phyloP scores from a whole-genome alignment of 208 protist species.

The Angomonas ambiguus region DNA sequence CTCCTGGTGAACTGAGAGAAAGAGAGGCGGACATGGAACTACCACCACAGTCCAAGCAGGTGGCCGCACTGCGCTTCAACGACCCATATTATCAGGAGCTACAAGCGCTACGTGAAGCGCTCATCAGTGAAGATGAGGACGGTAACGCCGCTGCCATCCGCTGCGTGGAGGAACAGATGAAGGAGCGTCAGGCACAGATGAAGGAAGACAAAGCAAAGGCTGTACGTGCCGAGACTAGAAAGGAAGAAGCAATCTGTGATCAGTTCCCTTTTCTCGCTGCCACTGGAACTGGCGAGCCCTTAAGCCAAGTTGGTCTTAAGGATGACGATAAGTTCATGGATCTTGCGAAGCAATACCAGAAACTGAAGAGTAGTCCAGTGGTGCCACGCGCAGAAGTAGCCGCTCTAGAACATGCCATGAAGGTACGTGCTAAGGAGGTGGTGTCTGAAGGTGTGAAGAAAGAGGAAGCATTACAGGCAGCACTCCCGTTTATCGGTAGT shows the following conservation, averaged over 20 bases:
- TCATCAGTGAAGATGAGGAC: conserved; percentile 28
- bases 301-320: conserved; percentile 11
- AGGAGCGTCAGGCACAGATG: conserved; percentile 27
- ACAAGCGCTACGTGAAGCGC: conserved; percentile 21
- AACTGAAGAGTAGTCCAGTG: not conserved
- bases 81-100: conserved; percentile 56
- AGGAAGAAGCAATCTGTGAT: conserved; percentile 15
- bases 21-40: conserved; percentile 16
- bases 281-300: conserved; percentile 9
- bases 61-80: conserved; percentile 16
- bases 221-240: conserved; percentile 14
- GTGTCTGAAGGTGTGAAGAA: conserved; percentile 12
- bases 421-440: conserved; percentile 16
- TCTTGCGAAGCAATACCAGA: conserved; percentile 15
- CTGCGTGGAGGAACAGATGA: conserved; percentile 47
- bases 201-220: conserved; percentile 15
- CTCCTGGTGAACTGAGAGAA: conserved; percentile 22
- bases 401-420: conserved; percentile 22
- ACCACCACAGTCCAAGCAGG: conserved; percentile 13
- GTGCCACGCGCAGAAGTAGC: conserved; percentile 5
- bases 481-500: conserved; percentile 26
- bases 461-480: conserved; percentile 21
- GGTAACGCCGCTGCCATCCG: conserved; percentile 26
- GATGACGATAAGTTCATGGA: conserved; percentile 19
- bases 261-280: conserved; percentile 22